phyloP scores from a whole-genome alignment of 805 yeast genomes.

The Lipomyces chichibuensis region DNA sequence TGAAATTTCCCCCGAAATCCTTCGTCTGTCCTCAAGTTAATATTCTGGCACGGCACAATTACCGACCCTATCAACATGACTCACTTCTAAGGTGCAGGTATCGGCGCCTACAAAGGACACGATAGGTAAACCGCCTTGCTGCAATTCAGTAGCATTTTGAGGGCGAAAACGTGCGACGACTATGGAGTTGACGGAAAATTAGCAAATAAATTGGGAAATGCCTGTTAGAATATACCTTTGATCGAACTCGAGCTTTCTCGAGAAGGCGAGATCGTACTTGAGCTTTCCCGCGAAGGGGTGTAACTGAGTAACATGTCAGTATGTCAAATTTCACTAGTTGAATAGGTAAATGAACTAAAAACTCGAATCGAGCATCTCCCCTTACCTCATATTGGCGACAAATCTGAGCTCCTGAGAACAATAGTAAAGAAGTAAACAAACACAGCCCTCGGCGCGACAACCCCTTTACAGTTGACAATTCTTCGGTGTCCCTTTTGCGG shows the following conservation, averaged over 20 bases:
- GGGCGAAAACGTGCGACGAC: slow-evolving; percentile 79
- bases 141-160: slow-evolving; percentile 46
- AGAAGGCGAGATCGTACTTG: slow-evolving; percentile 4
- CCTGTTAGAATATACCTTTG: slow-evolving; percentile 20
- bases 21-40: slow-evolving; percentile 15
- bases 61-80: not conserved
- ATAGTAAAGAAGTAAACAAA: not conserved
- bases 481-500: not conserved
- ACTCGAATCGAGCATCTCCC: not conserved
- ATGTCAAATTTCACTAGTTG: not conserved
- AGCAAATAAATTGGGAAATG: not conserved
- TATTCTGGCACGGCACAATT: not conserved
- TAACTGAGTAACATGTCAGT: not conserved
- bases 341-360: not conserved
- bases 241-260: slow-evolving; percentile 30
- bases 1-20: slow-evolving; percentile 46
- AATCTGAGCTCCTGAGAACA: not conserved
- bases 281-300: not conserved
- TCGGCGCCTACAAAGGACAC: slow-evolving; percentile 39
- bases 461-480: not conserved
- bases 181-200: slow-evolving; percentile 40
- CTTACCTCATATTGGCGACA: slow-evolving; percentile 1
- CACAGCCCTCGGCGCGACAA: not conserved
- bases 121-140: slow-evolving; percentile 29
- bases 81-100: slow-evolving; percentile 38